phyloP scores from a whole-genome alignment of 2,329 filamentous ascomycete genomes.

The Trichoderma sp. region DNA sequence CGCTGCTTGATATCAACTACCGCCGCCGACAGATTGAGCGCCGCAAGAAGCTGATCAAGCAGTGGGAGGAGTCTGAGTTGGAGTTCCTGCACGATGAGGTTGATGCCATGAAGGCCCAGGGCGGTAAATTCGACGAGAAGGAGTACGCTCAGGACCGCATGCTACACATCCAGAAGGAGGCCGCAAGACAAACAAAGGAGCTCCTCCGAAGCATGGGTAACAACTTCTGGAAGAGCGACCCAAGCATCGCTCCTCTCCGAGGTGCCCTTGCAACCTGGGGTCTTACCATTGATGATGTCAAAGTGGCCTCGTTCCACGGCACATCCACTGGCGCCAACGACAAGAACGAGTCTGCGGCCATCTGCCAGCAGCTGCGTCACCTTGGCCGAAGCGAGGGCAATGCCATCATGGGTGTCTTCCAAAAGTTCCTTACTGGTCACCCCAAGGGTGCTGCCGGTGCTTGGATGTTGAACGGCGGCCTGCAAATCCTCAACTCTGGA shows the following conservation, averaged over 20 bases:
- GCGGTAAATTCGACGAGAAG: constrained; percentile 72
- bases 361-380: constrained; percentile 94
- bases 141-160: constrained; percentile 86
- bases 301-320: constrained; percentile 96
- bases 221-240: constrained; percentile 97
- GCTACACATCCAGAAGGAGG: constrained; percentile 81
- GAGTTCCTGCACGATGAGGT: constrained; percentile 92
- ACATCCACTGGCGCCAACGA: constrained; percentile 98
- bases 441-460: constrained; percentile 98
- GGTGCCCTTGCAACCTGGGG: constrained; percentile 97
- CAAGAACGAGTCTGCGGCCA: constrained; percentile 98
- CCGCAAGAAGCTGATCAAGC: constrained; percentile 90
- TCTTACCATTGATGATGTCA: constrained; percentile 93
- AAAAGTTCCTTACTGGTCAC: constrained; percentile 98
- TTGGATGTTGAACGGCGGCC: constrained; percentile 99
- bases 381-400: constrained; percentile 96
- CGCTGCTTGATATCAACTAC: constrained; percentile 96
- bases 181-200: constrained; percentile 87
- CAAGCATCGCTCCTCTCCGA: constrained; percentile 90
- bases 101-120: constrained; percentile 83
- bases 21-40: constrained; percentile 92
- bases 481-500: constrained; percentile 93
- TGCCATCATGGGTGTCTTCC: constrained; percentile 94
- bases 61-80: constrained; percentile 94
- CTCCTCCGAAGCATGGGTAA: constrained; percentile 92